Evolutionary conservation across 2,329 filamentous ascomycete genomes (phyloP).

Genomic region (Westerdykella ornata): DNA sequence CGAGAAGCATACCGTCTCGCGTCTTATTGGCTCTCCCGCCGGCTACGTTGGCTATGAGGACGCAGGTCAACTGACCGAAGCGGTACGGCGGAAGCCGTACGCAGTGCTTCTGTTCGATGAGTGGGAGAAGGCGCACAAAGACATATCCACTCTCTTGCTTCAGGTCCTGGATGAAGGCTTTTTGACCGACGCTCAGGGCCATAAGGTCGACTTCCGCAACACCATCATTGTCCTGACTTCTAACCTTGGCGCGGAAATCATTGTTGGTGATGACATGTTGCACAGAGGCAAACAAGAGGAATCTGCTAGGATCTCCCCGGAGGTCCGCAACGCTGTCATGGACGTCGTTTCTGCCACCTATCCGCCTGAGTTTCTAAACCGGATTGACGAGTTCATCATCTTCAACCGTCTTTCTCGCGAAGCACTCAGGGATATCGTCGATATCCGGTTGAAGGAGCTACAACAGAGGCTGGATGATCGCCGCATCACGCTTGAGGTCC

Average conservation of each 20-base stretch:
- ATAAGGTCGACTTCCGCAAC: constrained; percentile 94
- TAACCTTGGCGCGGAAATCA: constrained; percentile 86
- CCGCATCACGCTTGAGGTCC: constrained; percentile 68
- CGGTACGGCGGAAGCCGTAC: constrained; percentile 89
- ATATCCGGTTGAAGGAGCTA: constrained; percentile 81
- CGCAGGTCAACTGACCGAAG: constrained; percentile 91
- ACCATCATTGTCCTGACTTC: constrained; percentile 95
- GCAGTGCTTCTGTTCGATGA: constrained; percentile 93
- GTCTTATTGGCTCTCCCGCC: constrained; percentile 85
- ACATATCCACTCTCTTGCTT: constrained; percentile 84
- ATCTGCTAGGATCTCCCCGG: constrained; percentile 61
- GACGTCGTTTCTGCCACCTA: constrained; percentile 70
- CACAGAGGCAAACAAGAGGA: constrained; percentile 50
- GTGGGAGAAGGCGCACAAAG: constrained; percentile 94
- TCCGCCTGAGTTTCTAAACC: constrained; percentile 91
- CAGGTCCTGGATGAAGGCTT: constrained; percentile 96
- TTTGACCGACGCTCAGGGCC: constrained; percentile 88
- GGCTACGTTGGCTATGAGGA: constrained; percentile 97
- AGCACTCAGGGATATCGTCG: constrained; percentile 84
- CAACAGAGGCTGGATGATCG: constrained; percentile 77
- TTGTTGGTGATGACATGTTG: constrained; percentile 66
- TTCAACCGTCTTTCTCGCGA: constrained; percentile 77
- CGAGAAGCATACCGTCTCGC: constrained; percentile 91
- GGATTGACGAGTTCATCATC: constrained; percentile 93
- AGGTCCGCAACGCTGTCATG: constrained; percentile 75